Percentiles rank a stretch among this genome's conserved stretches.
These are phyloP conservation scores for Ceratobasidium sp. DNA, from an alignment of 1,284 basidiomycete species.

Conservation along the genomic window DNA sequence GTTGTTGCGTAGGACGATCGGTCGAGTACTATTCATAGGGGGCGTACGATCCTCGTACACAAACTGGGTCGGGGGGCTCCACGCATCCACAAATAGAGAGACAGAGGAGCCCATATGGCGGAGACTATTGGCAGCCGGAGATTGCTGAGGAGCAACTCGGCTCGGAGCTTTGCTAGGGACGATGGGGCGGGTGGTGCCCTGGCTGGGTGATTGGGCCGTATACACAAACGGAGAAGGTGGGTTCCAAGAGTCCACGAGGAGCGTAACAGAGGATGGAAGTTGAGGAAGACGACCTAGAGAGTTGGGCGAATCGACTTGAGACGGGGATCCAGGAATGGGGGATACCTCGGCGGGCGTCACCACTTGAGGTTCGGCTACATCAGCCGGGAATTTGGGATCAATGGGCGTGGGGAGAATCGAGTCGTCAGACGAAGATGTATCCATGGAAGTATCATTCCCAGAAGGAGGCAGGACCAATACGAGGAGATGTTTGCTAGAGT, in stretches of 20 bases:
- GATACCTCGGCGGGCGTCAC: background rate
- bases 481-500: background rate
- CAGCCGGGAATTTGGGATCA: background rate
- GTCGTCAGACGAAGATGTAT: background rate
- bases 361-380: background rate
- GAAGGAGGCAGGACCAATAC: background rate
- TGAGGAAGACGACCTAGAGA: background rate
- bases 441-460: background rate
- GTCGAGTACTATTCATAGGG: background rate
- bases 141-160: background rate
- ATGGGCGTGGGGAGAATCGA: background rate
- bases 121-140: background rate
- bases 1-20: background rate
- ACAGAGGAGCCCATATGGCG: background rate
- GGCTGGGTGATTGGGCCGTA: background rate
- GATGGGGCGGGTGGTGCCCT: background rate
- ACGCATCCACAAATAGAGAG: background rate
- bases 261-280: background rate
- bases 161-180: background rate
- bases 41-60: background rate
- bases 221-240: background rate
- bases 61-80: background rate
- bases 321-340: background rate
- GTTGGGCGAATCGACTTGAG: too few species aligned
- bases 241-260: background rate